Evolutionary conservation across 306 rosid species (phyloP).

Genomic region (Cicer yamashitae): DNA sequence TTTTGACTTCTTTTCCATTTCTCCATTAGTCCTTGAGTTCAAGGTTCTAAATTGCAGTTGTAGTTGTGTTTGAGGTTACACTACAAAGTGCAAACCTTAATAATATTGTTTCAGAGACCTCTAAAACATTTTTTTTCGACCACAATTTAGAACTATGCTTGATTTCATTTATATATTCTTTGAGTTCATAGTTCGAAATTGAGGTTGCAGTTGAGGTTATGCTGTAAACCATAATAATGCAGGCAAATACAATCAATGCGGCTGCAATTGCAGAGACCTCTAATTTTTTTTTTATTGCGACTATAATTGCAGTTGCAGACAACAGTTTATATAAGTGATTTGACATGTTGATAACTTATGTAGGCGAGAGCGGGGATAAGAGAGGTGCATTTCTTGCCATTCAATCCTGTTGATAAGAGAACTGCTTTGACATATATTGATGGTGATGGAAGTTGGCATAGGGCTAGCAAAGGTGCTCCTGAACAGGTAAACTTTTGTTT

Average conservation of each 20-base stretch:
- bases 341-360: conserved; percentile 35
- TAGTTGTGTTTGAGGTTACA: not conserved
- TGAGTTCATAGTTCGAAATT: too few species aligned
- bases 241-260: too few species aligned
- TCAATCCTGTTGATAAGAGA: conserved; percentile 95
- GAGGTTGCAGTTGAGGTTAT: too few species aligned
- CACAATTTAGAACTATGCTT: not conserved
- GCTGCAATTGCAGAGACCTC: too few species aligned
- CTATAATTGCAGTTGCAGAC: too few species aligned
- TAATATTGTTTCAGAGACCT: too few species aligned
- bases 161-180: not conserved
- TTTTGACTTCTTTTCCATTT: conserved; percentile 28
- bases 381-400: conserved; percentile 93
- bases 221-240: too few species aligned
- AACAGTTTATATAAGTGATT: too few species aligned
- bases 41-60: not conserved
- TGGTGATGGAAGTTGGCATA: conserved; percentile 76
- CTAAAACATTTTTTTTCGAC: not conserved
- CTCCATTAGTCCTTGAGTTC: not conserved
- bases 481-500: conserved; percentile 75
- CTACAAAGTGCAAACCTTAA: not conserved
- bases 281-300: too few species aligned
- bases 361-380: conserved; percentile 95
- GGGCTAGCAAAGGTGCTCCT: conserved; percentile 98
- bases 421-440: conserved; percentile 97